These are phyloP conservation scores for Isabelozyma heimii DNA, from an alignment of 805 yeast genomes.

Conservation along the genomic window DNA sequence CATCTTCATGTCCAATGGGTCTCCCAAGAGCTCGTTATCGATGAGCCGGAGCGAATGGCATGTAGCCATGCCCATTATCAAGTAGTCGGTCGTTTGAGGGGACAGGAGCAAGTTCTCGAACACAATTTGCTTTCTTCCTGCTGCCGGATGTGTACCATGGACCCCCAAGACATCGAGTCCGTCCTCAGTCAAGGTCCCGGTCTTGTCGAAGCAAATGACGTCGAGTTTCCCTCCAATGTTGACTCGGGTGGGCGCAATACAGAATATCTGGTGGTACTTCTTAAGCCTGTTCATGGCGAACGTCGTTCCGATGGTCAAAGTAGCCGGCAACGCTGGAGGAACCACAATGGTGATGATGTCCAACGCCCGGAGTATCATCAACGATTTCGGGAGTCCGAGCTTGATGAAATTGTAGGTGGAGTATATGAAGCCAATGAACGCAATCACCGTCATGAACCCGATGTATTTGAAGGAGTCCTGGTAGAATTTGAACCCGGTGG, in stretches of 20 bases:
- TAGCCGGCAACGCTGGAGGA: constrained; percentile 98
- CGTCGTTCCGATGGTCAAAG: constrained; percentile 93
- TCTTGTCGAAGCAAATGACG: constrained; percentile 89
- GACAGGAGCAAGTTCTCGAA: constrained; percentile 30
- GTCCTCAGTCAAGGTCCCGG: constrained; percentile 97
- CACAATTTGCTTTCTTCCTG: constrained; percentile 37
- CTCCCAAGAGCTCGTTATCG: constrained; percentile 83
- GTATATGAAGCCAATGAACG: constrained; percentile 76
- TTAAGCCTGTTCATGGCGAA: constrained; percentile 82
- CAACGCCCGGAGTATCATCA: constrained; percentile 83
- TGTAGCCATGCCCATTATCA: constrained; percentile 54
- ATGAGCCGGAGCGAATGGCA: constrained; percentile 86
- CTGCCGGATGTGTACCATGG: constrained; percentile 41
- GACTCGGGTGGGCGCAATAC: constrained; percentile 92
- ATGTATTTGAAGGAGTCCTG: constrained; percentile 93
- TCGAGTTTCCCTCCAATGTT: constrained; percentile 96
- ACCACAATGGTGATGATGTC: constrained; percentile 96
- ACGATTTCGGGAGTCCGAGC: constrained; percentile 63
- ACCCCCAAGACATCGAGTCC: constrained; percentile 82
- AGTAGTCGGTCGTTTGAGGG: constrained; percentile 14
- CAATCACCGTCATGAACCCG: constrained; percentile 89
- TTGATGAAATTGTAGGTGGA: constrained; percentile 81
- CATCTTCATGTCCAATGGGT: constrained; percentile 92
- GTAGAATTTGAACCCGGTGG: constrained; percentile 89
- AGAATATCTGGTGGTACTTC: constrained; percentile 60